Conservation (phyloP, 1,284 basidiomycete genomes). For the Neonothopanus nambi region DNA sequence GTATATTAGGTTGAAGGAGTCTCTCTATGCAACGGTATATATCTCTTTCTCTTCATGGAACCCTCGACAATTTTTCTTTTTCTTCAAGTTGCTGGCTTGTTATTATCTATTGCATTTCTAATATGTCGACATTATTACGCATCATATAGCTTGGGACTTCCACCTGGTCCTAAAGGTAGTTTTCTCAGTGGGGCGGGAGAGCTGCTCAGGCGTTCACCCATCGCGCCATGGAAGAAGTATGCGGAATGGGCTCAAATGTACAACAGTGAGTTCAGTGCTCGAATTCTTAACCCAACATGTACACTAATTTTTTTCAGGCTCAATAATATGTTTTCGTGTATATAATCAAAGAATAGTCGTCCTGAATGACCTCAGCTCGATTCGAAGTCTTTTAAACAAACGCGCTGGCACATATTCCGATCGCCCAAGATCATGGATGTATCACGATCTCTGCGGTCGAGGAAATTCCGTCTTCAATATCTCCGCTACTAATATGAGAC, state of each 20-base stretch:
- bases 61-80: too few species aligned
- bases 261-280: constrained; percentile 5
- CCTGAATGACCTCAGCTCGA: constrained; percentile 33
- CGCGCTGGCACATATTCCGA: constrained; percentile 44
- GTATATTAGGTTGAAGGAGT: too few species aligned
- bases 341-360: constrained; percentile 35
- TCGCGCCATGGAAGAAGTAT: constrained; percentile 9
- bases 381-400: constrained; percentile 37
- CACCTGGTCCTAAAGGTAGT: constrained; percentile 12
- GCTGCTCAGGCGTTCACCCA: constrained; percentile 1
- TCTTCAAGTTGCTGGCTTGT: too few species aligned
- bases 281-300: not conserved
- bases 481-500: constrained; percentile 35
- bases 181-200: constrained; percentile 10
- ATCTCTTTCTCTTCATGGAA: too few species aligned
- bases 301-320: constrained; percentile 20
- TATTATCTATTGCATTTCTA: too few species aligned
- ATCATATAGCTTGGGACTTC: not conserved
- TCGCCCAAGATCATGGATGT: constrained; percentile 44
- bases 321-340: constrained; percentile 37
- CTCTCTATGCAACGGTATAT: too few species aligned
- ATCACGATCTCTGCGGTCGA: constrained; percentile 38
- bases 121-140: too few species aligned
- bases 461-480: constrained; percentile 40
- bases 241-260: constrained; percentile 13